Percentiles rank a stretch among this genome's conserved stretches.
Conservation (phyloP, 495 filamentous ascomycete genomes). For the Bathelium albidoporum region DNA sequence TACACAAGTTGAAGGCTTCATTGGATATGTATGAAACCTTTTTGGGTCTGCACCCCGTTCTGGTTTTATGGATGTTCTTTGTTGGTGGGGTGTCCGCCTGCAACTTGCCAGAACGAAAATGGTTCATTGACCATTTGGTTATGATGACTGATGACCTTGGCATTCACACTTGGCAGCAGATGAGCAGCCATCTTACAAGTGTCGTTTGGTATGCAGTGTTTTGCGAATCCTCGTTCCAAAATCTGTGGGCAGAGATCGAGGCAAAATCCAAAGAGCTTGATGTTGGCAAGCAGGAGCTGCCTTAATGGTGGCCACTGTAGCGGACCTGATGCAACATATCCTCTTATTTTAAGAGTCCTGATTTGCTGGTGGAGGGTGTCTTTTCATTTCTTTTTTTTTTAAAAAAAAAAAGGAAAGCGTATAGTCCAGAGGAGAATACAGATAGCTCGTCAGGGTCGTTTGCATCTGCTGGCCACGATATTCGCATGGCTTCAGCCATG, state of each 20-base stretch:
- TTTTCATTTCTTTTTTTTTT: too few relatives aligned
- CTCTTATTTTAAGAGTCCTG: too few relatives aligned
- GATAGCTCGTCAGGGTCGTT: too few relatives aligned
- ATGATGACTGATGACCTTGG: slow-evolving; percentile 12
- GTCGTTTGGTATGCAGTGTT: slow-evolving; percentile 1
- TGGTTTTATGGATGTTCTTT: slow-evolving; percentile 15
- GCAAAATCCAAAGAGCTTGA: not conserved
- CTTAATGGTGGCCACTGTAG: too few relatives aligned
- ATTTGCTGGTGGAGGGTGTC: too few relatives aligned
- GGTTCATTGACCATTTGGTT: slow-evolving; percentile 16
- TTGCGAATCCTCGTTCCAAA: not conserved
- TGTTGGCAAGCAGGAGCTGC: not conserved
- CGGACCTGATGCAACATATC: too few relatives aligned
- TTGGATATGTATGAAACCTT: slow-evolving; percentile 7
- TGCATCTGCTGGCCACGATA: too few relatives aligned
- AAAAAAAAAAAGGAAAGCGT: too few relatives aligned
- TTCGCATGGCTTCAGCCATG: too few relatives aligned
- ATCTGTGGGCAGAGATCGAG: not conserved
- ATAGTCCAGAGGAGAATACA: too few relatives aligned
- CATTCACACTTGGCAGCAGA: slow-evolving; percentile 8
- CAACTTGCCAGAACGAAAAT: slow-evolving; percentile 14
- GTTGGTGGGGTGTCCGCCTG: slow-evolving; percentile 16
- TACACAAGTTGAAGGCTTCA: slow-evolving; percentile 13
- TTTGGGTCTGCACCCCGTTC: slow-evolving; percentile 3
- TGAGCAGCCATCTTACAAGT: not conserved